Evolutionary conservation across 495 filamentous ascomycete species (phyloP).

Genomic region (Trichoderma orchidacearum): DNA sequence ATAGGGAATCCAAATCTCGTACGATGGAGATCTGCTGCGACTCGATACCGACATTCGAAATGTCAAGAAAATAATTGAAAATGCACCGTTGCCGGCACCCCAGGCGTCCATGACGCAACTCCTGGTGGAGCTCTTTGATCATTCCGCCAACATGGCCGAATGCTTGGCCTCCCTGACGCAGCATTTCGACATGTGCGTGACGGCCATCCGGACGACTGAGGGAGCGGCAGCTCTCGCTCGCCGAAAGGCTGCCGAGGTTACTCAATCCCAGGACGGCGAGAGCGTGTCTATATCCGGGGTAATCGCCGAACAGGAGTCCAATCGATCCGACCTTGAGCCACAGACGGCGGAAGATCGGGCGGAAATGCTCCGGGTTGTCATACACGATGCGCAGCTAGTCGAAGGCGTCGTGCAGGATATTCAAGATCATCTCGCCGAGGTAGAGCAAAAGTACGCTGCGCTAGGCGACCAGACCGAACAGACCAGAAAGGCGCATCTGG

Average conservation of each 20-base stretch:
- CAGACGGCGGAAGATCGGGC: conserved; percentile 61
- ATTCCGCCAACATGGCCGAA: conserved; percentile 74
- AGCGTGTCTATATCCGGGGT: conserved; percentile 44
- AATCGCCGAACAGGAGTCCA: conserved; percentile 43
- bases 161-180: conserved; percentile 69
- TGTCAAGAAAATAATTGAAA: conserved; percentile 25
- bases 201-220: conserved; percentile 83
- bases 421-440: conserved; percentile 55
- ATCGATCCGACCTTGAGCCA: conserved; percentile 48
- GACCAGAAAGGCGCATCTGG: conserved; percentile 32
- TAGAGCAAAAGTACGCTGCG: conserved; percentile 53
- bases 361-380: conserved; percentile 72
- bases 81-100: conserved; percentile 14
- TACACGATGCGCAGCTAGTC: conserved; percentile 73
- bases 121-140: conserved; percentile 57
- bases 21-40: conserved; percentile 46
- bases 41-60: conserved; percentile 45
- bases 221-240: conserved; percentile 65
- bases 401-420: conserved; percentile 85
- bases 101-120: conserved; percentile 48
- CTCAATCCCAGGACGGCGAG: conserved; percentile 45
- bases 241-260: conserved; percentile 36
- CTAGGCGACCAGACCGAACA: conserved; percentile 42
- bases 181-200: conserved; percentile 92
- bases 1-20: conserved; percentile 44